Conservation (phyloP, 2,329 filamentous ascomycete species). For the Paecilomyces sp. region DNA sequence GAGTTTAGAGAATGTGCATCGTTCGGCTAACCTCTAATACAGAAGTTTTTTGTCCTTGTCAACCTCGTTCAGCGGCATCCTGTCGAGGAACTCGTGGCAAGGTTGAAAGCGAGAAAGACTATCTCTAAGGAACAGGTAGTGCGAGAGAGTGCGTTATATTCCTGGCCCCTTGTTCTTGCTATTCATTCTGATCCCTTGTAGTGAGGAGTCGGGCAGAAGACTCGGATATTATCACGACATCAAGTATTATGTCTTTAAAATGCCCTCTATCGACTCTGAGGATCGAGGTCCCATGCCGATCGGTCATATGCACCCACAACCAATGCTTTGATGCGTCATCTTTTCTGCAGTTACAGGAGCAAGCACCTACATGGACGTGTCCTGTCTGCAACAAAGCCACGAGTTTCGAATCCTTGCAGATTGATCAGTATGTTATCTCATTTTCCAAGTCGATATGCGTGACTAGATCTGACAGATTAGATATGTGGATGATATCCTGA, state of each 20-base stretch:
- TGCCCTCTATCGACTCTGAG: conserved; percentile 85
- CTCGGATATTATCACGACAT: conserved; percentile 81
- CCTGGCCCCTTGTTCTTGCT: conserved; percentile 2
- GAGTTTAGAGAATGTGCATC: conserved; percentile 5
- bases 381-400: conserved; percentile 84
- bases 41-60: conserved; percentile 67
- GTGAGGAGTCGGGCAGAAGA: conserved; percentile 77
- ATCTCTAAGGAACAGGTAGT: conserved; percentile 78
- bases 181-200: conserved; percentile 31
- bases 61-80: conserved; percentile 69
- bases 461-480: conserved; percentile 34
- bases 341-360: conserved; percentile 89
- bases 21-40: conserved; percentile 3
- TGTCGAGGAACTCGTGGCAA: conserved; percentile 62
- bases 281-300: conserved; percentile 72
- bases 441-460: background rate
- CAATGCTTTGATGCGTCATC: conserved; percentile 93
- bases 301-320: conserved; percentile 73
- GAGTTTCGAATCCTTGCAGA: conserved; percentile 71
- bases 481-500: conserved; percentile 82
- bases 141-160: conserved; percentile 61
- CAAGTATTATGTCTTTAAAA: conserved; percentile 81
- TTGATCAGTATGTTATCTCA: conserved; percentile 64
- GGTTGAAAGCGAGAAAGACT: conserved; percentile 58
- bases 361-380: conserved; percentile 94